These are phyloP conservation scores for Heimioporus sp. DNA, from an alignment of 768 basidiomycete genomes.

Conservation along the genomic window DNA sequence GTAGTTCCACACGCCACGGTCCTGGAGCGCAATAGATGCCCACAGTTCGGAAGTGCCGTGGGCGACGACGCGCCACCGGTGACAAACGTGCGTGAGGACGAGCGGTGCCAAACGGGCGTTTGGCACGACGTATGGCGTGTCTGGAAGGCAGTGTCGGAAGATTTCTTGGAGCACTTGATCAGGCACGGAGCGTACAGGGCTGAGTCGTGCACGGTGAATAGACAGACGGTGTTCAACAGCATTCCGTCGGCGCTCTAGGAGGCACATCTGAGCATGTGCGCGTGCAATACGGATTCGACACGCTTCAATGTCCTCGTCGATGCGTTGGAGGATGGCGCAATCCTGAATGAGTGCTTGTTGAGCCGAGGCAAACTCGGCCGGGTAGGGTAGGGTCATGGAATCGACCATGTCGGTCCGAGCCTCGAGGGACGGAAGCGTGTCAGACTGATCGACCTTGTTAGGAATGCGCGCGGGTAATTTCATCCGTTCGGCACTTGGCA, in stretches of 20 bases:
- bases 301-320: conserved; percentile 17
- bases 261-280: conserved; percentile 11
- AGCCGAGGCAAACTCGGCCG: conserved; percentile 18
- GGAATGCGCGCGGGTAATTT: not conserved
- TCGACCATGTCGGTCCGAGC: conserved; percentile 15
- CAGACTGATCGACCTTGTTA: not conserved
- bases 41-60: conserved; percentile 32
- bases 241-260: conserved; percentile 20
- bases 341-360: conserved; percentile 18
- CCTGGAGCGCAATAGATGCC: conserved; percentile 26
- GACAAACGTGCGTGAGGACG: conserved; percentile 33
- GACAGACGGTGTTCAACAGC: conserved; percentile 14
- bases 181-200: conserved; percentile 27
- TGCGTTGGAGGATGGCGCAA: conserved; percentile 9
- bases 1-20: conserved; percentile 30
- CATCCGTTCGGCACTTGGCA: not conserved
- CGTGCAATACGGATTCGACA: conserved; percentile 15
- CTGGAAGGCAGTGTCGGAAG: conserved; percentile 26
- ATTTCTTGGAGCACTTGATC: conserved; percentile 33
- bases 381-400: conserved; percentile 20
- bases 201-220: conserved; percentile 27
- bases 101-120: conserved; percentile 25
- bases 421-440: not conserved
- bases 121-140: conserved; percentile 22
- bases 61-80: conserved; percentile 29